A percentile compares a stretch with the other conserved stretches of the same genome.
Evolutionary conservation across 352 stramenopile species (phyloP).

Genomic region (Thalassiosira mediterranea): DNA sequence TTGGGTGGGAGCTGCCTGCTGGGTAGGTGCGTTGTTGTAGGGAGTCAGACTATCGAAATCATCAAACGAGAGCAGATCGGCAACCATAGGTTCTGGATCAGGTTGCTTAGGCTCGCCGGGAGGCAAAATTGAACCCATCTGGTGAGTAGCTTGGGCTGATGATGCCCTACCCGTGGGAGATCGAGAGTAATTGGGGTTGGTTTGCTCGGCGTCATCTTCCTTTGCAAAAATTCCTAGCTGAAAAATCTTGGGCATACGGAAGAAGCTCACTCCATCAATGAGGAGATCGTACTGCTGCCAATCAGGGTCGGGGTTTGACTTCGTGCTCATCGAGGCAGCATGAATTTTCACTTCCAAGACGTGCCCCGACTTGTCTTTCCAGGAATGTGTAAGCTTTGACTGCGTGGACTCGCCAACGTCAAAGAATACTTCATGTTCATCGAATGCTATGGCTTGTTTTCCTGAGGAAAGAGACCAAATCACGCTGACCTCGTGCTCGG

Average conservation of each 20-base stretch:
- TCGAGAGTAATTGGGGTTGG: too few relatives aligned
- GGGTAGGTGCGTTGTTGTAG: slow-evolving; percentile 2
- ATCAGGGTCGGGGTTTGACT: slow-evolving; percentile 44
- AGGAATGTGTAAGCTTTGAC: slow-evolving; percentile 75
- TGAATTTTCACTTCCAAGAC: slow-evolving; percentile 79
- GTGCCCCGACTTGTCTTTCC: slow-evolving; percentile 79
- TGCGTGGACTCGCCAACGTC: slow-evolving; percentile 42
- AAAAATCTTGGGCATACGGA: slow-evolving; percentile 82
- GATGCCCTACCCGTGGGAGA: too few relatives aligned
- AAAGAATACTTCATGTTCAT: slow-evolving; percentile 80
- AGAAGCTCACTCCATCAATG: slow-evolving; percentile 81
- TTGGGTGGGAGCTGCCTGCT: background rate
- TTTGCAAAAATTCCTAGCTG: slow-evolving; percentile 55
- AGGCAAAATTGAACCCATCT: background rate
- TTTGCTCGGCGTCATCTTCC: background rate
- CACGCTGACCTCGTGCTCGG: slow-evolving; percentile 84
- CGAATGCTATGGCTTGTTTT: slow-evolving; percentile 72
- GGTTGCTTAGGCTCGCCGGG: background rate
- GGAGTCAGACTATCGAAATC: slow-evolving; percentile 10
- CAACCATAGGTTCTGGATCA: slow-evolving; percentile 7
- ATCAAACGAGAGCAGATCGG: slow-evolving; percentile 51
- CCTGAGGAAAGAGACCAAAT: slow-evolving; percentile 81
- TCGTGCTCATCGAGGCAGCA: slow-evolving; percentile 60
- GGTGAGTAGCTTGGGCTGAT: too few relatives aligned
- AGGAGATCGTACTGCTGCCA: slow-evolving; percentile 85